Evolutionary conservation across 768 basidiomycete species (phyloP), one percentile per base, ranked within the genome.

Genomic region (Pilatotrama ljubarskyi): DNA sequence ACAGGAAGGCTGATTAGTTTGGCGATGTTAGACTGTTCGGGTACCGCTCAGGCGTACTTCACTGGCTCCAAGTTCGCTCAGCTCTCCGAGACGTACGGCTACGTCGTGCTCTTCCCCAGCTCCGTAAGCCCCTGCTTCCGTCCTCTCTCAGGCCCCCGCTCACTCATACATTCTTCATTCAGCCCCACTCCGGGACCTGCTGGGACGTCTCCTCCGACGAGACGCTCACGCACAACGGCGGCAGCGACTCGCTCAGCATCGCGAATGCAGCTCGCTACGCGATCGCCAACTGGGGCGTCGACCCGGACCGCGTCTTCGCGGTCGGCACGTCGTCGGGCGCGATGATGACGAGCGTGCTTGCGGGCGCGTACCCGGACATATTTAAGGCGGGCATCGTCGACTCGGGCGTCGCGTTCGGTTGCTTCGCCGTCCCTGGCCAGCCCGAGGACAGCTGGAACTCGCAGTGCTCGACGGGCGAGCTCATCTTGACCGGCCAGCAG

Each of bases 291-390:
- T 82, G 73, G 58, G 75, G 74, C 38, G 81, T 81, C 42, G 77
- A 83, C 61, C 38, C 79, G 1, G 66, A 51, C 49, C 74, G 75
- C 42, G 81, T 84, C 55, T 84, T 78, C 68, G 78, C 77, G 36
- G 80, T 81, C 42, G 83, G 82, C 18, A 76, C 76, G 4, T 79
- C 78, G 6, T 83, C 81, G 2, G 83, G 83, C 51, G 76, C 76
- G 57, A 85, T 84, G 84, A 84, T 84, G 83, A 84, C 83, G 58
- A 81, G 79, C 66, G 82, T 84, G 26, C 72, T 84, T 48, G 71
- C 73, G 47, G 83, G 81, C 35, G 77, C 80, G 18, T 83, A 84
- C 70, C 82, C 82, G n/a, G 79, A 84, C 58, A 66, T 85, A 38
- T 81, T 83, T 73, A 59, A 64, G 43, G 84, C 81, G 17, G 82